These are phyloP conservation scores for Populus nigra DNA, from an alignment of 345 rosid genomes.

Conservation along the genomic window DNA sequence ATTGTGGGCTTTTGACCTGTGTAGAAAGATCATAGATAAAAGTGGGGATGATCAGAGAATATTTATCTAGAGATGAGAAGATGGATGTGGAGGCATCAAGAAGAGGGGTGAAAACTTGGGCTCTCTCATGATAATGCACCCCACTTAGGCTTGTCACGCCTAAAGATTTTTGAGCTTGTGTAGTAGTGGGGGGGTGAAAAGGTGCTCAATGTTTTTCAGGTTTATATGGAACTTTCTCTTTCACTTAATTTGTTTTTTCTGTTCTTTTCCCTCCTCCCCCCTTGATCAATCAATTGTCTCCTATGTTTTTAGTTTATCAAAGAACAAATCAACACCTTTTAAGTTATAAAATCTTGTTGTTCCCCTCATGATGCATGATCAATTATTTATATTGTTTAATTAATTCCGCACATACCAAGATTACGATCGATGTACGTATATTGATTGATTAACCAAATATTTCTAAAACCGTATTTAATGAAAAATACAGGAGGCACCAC, in stretches of 20 bases:
- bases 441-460: no score
- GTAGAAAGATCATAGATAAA: constrained; percentile 33
- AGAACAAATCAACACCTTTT: background rate
- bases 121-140: constrained; percentile 74
- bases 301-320: background rate
- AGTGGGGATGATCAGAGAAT: background rate
- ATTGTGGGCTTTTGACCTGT: constrained; percentile 34
- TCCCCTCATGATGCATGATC: no score
- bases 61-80: background rate
- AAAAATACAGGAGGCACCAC: no score
- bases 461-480: no score
- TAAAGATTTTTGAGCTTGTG: constrained; percentile 61
- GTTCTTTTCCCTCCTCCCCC: background rate
- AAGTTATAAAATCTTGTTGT: no score
- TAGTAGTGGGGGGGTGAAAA: constrained; percentile 31
- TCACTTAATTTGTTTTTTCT: background rate
- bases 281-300: background rate
- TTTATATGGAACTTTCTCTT: constrained; percentile 23
- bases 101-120: constrained; percentile 25
- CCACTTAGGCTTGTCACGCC: constrained; percentile 91
- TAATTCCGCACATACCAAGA: no score
- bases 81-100: constrained; percentile 25
- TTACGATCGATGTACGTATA: no score
- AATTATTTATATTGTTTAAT: background rate
- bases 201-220: constrained; percentile 23